Base-by-base conservation (phyloP, 768 basidiomycete species). In the Rhizopogon vulgaris region DNA sequence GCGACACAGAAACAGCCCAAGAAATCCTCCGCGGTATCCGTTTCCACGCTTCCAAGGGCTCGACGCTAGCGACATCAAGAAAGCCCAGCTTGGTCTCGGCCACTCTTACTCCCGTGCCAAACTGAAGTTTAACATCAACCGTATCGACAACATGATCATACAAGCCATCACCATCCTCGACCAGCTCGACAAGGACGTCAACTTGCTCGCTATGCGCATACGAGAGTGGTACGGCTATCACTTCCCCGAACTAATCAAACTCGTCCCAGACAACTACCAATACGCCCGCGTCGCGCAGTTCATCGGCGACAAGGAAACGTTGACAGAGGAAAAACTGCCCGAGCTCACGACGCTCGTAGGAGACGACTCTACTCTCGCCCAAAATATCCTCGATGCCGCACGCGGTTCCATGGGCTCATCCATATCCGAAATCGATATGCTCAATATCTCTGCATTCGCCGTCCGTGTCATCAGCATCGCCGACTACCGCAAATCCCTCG, bases 191-290 rank as follows among this genome's bases (percentile, higher is more conserved):
- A 98, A 97, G 77, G 95, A 98, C 69, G 93, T 97, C 70, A 98
- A 98, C 75, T 83, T 94, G 28, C 97, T 98, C 69, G 88, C 94
- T 17, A 98, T 98, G 95, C 90, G 95, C 32, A 85, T 96, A 47
- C 80, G 95, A 61, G 95, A 98, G 69, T 98, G 95, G 95, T 98
- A 98, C 69, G 95, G 95, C 6, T 97, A 94, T 74, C 95, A 97
- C 69, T 98, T 96, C 78, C 95, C 95, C 37, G 95, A 98, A 71
- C 87, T 97, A 59, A 80, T 95, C 73, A 85, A 80, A 56, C 77
- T 98, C 64, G 93, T 97, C 1, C 83, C 94, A 51, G 95, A 97
- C 71, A 95, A 96, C 68, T 84, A 91, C 71, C 85, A 89, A 64
- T 98, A 96, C 66, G 94, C 94, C n/a, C 78, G 78, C 14, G 78